Conservation (phyloP, 192 early-diverging fungal genomes). For the Diversispora epigaea region DNA sequence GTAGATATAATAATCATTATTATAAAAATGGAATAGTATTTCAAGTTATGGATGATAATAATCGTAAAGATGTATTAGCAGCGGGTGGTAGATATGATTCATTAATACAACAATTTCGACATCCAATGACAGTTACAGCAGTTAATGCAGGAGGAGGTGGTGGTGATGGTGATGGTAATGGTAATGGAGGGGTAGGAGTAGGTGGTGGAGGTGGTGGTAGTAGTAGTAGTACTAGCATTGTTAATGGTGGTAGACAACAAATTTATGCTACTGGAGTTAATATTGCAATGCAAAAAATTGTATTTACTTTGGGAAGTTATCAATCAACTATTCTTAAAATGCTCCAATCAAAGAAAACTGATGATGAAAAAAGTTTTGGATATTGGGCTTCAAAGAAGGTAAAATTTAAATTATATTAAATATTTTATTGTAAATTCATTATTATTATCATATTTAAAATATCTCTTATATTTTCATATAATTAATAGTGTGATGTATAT, state of each 20-base stretch:
- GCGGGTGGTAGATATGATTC: constrained; percentile 57
- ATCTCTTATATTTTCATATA: constrained; percentile 50
- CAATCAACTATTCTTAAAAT: constrained; percentile 47
- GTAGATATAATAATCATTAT: constrained; percentile 54
- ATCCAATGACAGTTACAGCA: constrained; percentile 39
- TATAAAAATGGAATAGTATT: constrained; percentile 61
- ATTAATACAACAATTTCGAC: constrained; percentile 53
- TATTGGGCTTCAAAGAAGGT: constrained; percentile 51
- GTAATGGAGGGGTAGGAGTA: no score
- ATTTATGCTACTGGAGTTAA: constrained; percentile 75
- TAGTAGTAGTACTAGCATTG: no score
- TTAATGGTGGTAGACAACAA: constrained; percentile 30
- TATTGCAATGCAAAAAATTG: constrained; percentile 74
- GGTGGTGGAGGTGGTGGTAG: constrained; percentile 7
- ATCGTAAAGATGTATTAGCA: constrained; percentile 55
- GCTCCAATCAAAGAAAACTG: constrained; percentile 40
- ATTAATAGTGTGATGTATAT: constrained; percentile 71
- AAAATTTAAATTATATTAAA: not conserved
- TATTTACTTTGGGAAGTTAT: constrained; percentile 62
- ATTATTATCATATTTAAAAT: not conserved
- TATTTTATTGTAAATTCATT: no score
- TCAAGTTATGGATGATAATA: constrained; percentile 51
- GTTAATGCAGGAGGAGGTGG: constrained; percentile 31
- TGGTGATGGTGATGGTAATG: not conserved
- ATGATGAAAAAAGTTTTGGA: constrained; percentile 46